These are phyloP conservation scores for Leptomonas pyrrhocoris DNA, from an alignment of 208 protist genomes.

Conservation along the genomic window DNA sequence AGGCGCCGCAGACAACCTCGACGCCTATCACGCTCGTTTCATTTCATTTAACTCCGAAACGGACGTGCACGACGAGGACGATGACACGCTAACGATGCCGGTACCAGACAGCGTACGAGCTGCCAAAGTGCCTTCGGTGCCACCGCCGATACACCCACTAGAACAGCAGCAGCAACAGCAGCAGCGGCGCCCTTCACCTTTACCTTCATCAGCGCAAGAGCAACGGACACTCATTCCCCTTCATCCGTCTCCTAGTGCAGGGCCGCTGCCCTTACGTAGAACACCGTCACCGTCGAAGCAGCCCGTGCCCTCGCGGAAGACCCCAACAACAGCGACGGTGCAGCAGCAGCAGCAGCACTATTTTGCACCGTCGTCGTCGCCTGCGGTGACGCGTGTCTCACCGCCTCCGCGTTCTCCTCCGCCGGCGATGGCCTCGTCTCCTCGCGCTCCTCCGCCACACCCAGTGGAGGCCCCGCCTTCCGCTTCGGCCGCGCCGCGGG, in stretches of 20 bases:
- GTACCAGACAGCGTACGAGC: background rate
- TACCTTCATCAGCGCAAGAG: no score
- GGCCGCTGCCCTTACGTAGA: no score
- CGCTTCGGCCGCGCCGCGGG: background rate
- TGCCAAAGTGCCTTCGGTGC: background rate
- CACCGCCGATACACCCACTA: background rate
- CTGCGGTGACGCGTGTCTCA: background rate
- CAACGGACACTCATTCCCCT: no score
- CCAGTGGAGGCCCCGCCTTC: no score
- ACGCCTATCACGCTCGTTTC: constrained; percentile 26
- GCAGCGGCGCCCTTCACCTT: no score
- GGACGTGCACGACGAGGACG: constrained; percentile 12
- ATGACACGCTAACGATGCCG: constrained; percentile 22
- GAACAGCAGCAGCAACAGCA: background rate
- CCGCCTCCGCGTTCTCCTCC: background rate
- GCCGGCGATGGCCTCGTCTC: background rate
- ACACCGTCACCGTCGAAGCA: no score
- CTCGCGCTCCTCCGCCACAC: background rate
- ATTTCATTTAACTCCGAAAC: constrained; percentile 30
- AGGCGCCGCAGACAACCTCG: background rate
- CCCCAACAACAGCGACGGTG: no score
- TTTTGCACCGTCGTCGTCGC: no score
- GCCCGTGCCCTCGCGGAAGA: no score
- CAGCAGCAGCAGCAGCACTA: no score
- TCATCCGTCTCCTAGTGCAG: no score